Base-by-base conservation (phyloP, 202 grass and related monocot species). In the Dendrocalamus latiflorus region DNA sequence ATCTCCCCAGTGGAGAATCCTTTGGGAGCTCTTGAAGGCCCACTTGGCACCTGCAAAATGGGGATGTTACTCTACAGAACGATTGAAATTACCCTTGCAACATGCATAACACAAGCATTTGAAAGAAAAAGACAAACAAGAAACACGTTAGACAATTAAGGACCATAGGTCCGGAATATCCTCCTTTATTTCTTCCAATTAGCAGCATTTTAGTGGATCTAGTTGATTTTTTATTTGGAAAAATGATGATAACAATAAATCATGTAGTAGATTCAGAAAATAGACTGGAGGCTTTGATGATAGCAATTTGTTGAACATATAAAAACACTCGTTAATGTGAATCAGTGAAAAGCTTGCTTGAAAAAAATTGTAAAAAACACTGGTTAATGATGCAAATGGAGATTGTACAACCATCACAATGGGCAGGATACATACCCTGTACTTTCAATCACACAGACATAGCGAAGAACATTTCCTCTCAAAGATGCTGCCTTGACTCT, bases 401-500 rank as follows among this genome's bases (percentile, higher is more conserved):
- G 36, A 68, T 30, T 49, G 41, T 34, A 75, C 53, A 45, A 45
- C 26, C 54, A 67, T 70, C 53, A 43, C 8, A 62, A 6, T 30
- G 65, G 15, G 16, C 37, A 74, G 20, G 67, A 34, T 74, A 70
- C 70, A 76, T 80, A 98, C 95, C 86, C 88, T 72, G 72, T 77
- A 59, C 79, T 79, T 78, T 82, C 80, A 77, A 94, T 88, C 22
- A 91, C 64, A 70, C 92, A 88, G 47, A 93, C 95, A 81, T 94
- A 98, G 50, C 95, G 88, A 88, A 98, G 90, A 84, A 94, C 92
- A 64, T 98, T 94, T 67, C 92, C 92, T 81, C 80, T 98, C 18
- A 64, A 88, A 43, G 90, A 88, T 88, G 95, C 92, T 74, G 85
- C 74, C 87, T 68, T 79, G 3, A 90, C 84, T 87, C 87, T 91